phyloP scores from a whole-genome alignment of 176 grass and related monocot species.

The Carex parvula region DNA sequence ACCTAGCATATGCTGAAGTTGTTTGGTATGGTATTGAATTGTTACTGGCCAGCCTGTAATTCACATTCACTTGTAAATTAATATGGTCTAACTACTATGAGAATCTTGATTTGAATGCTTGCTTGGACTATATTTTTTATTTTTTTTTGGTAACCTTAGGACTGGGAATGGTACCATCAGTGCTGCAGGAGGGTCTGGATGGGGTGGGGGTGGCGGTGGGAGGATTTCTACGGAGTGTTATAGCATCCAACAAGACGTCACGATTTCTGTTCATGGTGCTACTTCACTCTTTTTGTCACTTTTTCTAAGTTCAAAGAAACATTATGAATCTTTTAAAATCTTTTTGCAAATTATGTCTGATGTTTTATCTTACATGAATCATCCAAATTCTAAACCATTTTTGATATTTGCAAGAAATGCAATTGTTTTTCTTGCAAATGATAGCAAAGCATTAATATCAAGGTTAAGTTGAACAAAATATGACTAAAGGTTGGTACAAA shows the following conservation, averaged over 20 bases:
- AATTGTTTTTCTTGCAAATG: neutral
- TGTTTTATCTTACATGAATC: neutral
- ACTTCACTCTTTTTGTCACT: conserved; percentile 26
- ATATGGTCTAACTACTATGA: neutral
- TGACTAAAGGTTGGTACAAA: no score
- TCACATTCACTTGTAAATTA: neutral
- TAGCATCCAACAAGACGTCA: conserved; percentile 87
- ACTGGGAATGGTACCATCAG: conserved; percentile 93
- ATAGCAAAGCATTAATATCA: neutral
- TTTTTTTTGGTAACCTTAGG: conserved; percentile 37
- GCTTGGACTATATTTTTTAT: neutral
- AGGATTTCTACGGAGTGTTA: conserved; percentile 87
- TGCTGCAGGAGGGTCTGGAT: conserved; percentile 89
- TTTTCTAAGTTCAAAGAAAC: neutral
- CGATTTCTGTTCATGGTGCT: conserved; percentile 88
- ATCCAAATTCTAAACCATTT: neutral
- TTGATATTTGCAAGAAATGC: neutral
- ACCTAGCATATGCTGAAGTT: neutral
- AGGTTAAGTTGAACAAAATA: neutral
- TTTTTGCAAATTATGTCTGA: neutral
- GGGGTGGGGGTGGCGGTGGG: conserved; percentile 88
- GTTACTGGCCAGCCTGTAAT: neutral
- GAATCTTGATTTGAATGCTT: conserved; percentile 5
- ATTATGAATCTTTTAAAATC: neutral
- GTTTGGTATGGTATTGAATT: neutral